Evolutionary conservation across 768 basidiomycete genomes (phyloP), one percentile per base, ranked within the genome.

Genomic region (Rhizopogon roseolus): DNA sequence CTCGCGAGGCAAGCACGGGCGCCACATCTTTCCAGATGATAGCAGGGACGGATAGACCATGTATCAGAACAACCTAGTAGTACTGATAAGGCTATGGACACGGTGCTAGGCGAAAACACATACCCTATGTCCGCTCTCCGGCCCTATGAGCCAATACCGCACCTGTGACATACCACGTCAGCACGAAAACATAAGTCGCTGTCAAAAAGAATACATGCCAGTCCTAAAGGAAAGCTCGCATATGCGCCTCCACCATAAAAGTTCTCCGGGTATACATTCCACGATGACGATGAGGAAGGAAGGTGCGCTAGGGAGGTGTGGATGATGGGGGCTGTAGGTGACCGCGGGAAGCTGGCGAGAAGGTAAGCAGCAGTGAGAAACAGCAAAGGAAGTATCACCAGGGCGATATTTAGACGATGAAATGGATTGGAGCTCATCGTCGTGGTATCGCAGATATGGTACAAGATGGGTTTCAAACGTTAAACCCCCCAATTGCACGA

Each of bases 21-120:
- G 84, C 85, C 22, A 93, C 76, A 41, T 90, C 84, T 62, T 81
- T 85, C 87, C 86, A 91, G 50, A 90, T 77, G 44, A 90, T 80
- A 32, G 88, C 75, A 6, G 90, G 88, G 34, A 90, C 80, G 14
- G 86, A 88, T 14, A 91, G 76, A 11, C 90, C 90, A 57, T 90
- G 86, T 7, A 93, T 85, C 34, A 91, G 74, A 9, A 89, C 81
- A 19, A 92, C 73, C 89, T 92, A 29, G 42, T 4, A 27, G 46
- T 55, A 48, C 56, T 54, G 52, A 52, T 25, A 49, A 54, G 50
- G 14, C 25, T 1, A 17, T 4, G 14, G 55, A 41, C 22, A 1
- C 22, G 22, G 22, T 22, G 22, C 22, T 22, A 3, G 22, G 22
- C 22, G 22, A 22, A 25, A 22, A 48, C 0, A 65, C 76, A 49